phyloP scores from a whole-genome alignment of 805 yeast species.

The Priceomyces haplophilus region DNA sequence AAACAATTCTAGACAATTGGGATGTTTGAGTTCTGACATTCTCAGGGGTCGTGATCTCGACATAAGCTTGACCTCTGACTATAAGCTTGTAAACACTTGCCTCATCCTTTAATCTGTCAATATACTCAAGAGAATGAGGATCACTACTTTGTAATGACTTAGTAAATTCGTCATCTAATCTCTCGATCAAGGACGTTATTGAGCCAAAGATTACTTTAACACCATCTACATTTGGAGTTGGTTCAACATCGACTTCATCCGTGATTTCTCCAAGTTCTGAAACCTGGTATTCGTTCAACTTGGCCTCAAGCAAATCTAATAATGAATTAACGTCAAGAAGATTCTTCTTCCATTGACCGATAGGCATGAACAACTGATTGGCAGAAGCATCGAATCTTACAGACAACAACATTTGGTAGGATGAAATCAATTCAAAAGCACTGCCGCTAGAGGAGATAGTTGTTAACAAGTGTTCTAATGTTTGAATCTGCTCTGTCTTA shows the following conservation, averaged over 20 bases:
- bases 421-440: conserved; percentile 74
- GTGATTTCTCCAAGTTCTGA: conserved; percentile 68
- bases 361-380: conserved; percentile 67
- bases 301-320: conserved; percentile 65
- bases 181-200: conserved; percentile 79
- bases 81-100: conserved; percentile 68
- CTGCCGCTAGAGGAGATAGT: conserved; percentile 21
- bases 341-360: conserved; percentile 75
- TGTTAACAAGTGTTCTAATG: conserved; percentile 60
- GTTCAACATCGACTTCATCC: conserved; percentile 73
- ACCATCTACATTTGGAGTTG: conserved; percentile 57
- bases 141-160: conserved; percentile 84
- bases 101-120: conserved; percentile 88
- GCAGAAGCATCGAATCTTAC: conserved; percentile 80
- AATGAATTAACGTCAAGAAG: conserved; percentile 60
- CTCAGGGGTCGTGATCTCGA: conserved; percentile 59
- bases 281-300: conserved; percentile 57
- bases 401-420: conserved; percentile 79
- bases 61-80: conserved; percentile 81
- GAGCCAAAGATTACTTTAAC: conserved; percentile 78
- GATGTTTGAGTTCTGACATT: conserved; percentile 44
- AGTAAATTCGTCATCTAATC: conserved; percentile 92
- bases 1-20: conserved; percentile 68
- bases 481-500: conserved; percentile 68
- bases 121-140: conserved; percentile 92